Base-by-base conservation (phyloP, 2,329 filamentous ascomycete genomes). In the Nemania sp. region DNA sequence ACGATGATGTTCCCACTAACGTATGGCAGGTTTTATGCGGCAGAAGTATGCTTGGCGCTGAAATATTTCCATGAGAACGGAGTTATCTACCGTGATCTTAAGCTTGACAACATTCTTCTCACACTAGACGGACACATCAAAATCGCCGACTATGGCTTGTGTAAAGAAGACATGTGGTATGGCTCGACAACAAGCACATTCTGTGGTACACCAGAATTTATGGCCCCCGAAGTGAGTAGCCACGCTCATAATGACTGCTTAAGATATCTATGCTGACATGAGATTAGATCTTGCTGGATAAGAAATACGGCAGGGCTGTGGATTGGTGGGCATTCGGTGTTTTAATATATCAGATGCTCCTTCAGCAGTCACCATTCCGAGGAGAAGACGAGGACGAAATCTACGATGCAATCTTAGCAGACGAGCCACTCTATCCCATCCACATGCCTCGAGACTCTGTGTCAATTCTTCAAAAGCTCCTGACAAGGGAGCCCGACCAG, bases 241-340 rank as follows among this genome's bases (percentile, higher is more conserved):
- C 18, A 18, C 45, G 4, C n/a, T 35, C 17, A 12, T 18, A 1
- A 37, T 47, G 20, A 18, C 29, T 20, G 5, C 9, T 35, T 10
- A 25, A 42, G 3, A 42, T 5, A 20, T 29, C 34, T 34, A 39
- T 59, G 39, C 77, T 81, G 67, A 79, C 64, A 17, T 34, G 6
- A 3, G 46, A 20, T 17, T 64, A 96, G 90, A 99, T 99, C 78
- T 81, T 99, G 37, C 83, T 98, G 59, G 95, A 99, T 76, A 99
- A 99, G 82, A 98, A 97, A 74, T 99, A 99, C 72, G 94, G 93
- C 47, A 89, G 95, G 60, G 92, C 95, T 15, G 95, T 99, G 45
- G 95, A 99, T 76, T 99, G 95, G 95, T 99, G 95, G 95, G 96
- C 96, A 6, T 99, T 99, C 77, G 95, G 95, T 75, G 95, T 99